phyloP scores from a whole-genome alignment of 805 yeast genomes.

The Candida verbasci region DNA sequence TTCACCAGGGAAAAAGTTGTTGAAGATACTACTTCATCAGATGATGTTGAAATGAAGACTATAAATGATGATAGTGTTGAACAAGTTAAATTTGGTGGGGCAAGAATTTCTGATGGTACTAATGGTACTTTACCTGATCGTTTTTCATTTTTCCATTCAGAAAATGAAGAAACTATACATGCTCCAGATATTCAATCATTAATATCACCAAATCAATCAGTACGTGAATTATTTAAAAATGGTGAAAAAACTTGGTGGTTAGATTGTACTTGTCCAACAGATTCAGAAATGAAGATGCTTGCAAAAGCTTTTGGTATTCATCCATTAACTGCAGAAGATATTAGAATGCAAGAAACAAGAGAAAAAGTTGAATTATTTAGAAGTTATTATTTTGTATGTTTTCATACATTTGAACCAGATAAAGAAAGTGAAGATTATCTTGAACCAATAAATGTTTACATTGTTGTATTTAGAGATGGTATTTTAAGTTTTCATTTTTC shows the following conservation, averaged over 20 bases:
- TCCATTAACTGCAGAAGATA: constrained; percentile 97
- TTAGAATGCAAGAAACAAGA: constrained; percentile 92
- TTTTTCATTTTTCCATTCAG: constrained; percentile 78
- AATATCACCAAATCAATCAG: constrained; percentile 58
- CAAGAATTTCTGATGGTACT: constrained; percentile 24
- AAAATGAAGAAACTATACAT: constrained; percentile 81
- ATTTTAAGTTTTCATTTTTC: constrained; percentile 56
- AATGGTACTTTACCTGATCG: constrained; percentile 53
- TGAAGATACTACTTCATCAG: constrained; percentile 2
- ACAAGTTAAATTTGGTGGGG: constrained; percentile 38
- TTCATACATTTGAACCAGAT: constrained; percentile 93
- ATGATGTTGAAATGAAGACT: constrained; percentile 6
- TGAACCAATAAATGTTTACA: constrained; percentile 74
- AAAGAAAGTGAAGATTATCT: constrained; percentile 74
- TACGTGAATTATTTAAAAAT: constrained; percentile 64
- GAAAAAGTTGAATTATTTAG: constrained; percentile 93
- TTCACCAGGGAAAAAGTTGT: constrained; percentile 1
- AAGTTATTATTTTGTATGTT: constrained; percentile 89
- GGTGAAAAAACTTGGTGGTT: constrained; percentile 92
- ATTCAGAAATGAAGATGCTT: constrained; percentile 85
- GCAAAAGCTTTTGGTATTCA: constrained; percentile 95
- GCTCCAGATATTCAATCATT: constrained; percentile 82
- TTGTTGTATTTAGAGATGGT: constrained; percentile 59
- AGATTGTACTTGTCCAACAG: constrained; percentile 92
- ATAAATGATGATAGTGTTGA: constrained; percentile 17